A percentile compares a stretch with the other conserved stretches of the same genome.
Conservation (phyloP, 495 filamentous ascomycete species). For the Penicillium salamii region DNA sequence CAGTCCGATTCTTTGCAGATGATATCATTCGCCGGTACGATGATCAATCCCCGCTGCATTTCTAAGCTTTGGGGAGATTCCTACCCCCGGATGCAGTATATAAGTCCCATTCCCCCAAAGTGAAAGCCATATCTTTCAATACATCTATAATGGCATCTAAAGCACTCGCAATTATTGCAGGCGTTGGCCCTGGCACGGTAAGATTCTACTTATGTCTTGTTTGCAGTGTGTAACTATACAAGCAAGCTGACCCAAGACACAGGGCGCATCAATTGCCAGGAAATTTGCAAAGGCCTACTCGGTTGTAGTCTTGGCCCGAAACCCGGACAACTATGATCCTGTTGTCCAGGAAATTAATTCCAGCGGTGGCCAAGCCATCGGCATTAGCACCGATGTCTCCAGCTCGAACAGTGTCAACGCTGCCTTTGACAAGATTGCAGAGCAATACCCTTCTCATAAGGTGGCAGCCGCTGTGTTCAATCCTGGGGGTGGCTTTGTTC, state of each 20-base stretch:
- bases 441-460: constrained; percentile 44
- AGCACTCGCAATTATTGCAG: constrained; percentile 67
- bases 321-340: constrained; percentile 59
- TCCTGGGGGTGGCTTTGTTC: constrained; percentile 62
- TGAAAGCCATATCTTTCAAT: background rate
- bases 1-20: constrained; percentile 16
- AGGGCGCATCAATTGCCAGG: constrained; percentile 60
- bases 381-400: constrained; percentile 70
- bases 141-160: constrained; percentile 32
- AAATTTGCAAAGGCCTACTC: constrained; percentile 71
- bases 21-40: constrained; percentile 25
- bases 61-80: constrained; percentile 23
- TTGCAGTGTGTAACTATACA: background rate
- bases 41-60: constrained; percentile 31
- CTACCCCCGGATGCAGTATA: constrained; percentile 10
- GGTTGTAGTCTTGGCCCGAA: constrained; percentile 72
- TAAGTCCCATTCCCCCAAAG: background rate
- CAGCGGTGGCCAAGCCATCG: constrained; percentile 68
- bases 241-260: constrained; percentile 1
- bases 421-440: constrained; percentile 66
- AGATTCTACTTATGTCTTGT: constrained; percentile 6
- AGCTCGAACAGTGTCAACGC: constrained; percentile 57
- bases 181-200: constrained; percentile 72
- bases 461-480: constrained; percentile 84
- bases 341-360: constrained; percentile 73